Conservation (phyloP, 148 eudicot species). For the Hydrangea macrophylla region DNA sequence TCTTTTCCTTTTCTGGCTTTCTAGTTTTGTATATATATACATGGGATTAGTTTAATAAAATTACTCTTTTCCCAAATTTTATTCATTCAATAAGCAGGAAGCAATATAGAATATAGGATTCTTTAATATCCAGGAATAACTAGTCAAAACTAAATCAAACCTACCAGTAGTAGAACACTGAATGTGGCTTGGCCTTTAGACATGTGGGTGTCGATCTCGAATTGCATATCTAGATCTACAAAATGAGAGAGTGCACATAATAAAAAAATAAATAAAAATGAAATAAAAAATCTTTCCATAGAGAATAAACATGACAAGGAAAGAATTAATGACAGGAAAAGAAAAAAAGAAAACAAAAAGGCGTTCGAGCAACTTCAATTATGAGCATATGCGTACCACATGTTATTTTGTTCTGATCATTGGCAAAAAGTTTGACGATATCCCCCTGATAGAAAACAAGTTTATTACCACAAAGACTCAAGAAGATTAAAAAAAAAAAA, state of each 20-base stretch:
- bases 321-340: neutral
- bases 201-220: conserved; percentile 62
- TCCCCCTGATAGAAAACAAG: conserved; percentile 56
- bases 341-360: neutral
- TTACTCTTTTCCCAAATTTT: no score
- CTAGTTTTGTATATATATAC: no score
- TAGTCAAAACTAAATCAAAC: conserved; percentile 18
- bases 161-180: conserved; percentile 62
- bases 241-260: conserved; percentile 16
- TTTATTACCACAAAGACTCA: conserved; percentile 10
- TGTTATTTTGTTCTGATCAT: conserved; percentile 78
- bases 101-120: neutral
- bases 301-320: neutral
- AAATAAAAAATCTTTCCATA: conserved; percentile 5
- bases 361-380: neutral
- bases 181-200: conserved; percentile 71
- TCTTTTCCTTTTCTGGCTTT: no score
- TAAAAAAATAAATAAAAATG: no score
- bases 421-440: conserved; percentile 70
- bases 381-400: conserved; percentile 57
- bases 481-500: conserved; percentile 7
- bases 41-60: no score
- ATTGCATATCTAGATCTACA: conserved; percentile 88
- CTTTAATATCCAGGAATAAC: neutral
- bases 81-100: no score